Evolutionary conservation across 1,284 basidiomycete genomes (phyloP), one percentile per base, ranked within the genome.

Genomic region (Trametes hirsuta): DNA sequence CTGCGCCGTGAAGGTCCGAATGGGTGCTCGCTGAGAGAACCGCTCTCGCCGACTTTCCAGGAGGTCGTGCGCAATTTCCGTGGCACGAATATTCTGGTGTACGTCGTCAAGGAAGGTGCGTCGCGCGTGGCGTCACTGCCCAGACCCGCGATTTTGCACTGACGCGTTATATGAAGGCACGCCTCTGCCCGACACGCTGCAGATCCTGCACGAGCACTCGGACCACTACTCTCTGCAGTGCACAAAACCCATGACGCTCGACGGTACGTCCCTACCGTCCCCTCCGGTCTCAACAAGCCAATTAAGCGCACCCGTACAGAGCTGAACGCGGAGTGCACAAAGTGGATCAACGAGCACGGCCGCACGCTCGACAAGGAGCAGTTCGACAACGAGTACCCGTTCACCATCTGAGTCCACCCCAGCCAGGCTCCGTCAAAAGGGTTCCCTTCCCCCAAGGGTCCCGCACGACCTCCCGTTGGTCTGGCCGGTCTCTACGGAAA

Each of bases 31-130:
- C 30, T 48, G 35, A 35, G 47, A 18, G 47, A 48, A 18, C 47
- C 47, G 30, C 47, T 49, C 12, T 49, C 47, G 36, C 47, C 47
- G 10, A 42, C 41, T 15, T 52, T 52, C 40, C 50, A 52, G 50
- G 50, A 52, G 50, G 40, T 52, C 50, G 41, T 52, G n/a, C 50
- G 50, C 30, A 44, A 44, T 22, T 52, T 52, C 39, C 39, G 41
- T 1, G 50, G 50, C 15, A 25, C 37, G 21, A 51, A 51, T 22
- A 51, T 42, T 12, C 22, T 51, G 21, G 40, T 51, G 6, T 52
- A 52, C 15, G 40, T 41, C 11, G 6, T 52, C 14, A 41, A 41
- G 22, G 50, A 52, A 22, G 50, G 50, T 52, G 40, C n/a, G 50
- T 52, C 8, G 30, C 22, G 22, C 22, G 44, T 6, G 9, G 21